Evolutionary conservation across 768 basidiomycete species (phyloP), one percentile per base, ranked within the genome.

Genomic region (Suillus decipiens): DNA sequence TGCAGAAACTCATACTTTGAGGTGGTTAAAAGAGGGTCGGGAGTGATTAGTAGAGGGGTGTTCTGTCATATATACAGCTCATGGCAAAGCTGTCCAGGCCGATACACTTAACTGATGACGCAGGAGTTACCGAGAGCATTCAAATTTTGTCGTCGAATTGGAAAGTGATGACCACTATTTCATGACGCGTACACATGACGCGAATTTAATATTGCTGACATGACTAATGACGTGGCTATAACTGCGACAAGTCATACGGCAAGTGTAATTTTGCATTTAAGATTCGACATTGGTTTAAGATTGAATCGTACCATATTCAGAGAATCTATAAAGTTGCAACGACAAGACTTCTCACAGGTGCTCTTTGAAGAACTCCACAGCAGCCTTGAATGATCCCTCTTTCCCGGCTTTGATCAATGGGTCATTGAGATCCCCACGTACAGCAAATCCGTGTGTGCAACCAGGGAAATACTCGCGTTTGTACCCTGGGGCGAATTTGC

Each of bases 311-410:
- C 48, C 48, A 50, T 31, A 31, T 4, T n/a, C 28, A 31, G 15
- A 50, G 48, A 28, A 15, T 17, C 48, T 0, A 50, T 50, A 17
- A 10, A 4, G 9, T 10, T 17, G 28, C 24, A 48, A 48, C 15
- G 15, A 50, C 28, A 28, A 28, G 5, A 33, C 50, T 6, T 19
- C 50, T 61, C 63, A 76, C 33, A 75, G 53, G 39, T 71, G 66
- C 66, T 80, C 74, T 62, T 72, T 69, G 74, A 88, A 81, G 79
- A 81, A 88, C 64, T 85, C 79, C 43, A 89, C 82, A 19, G 81
- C 72, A 34, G 81, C 76, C 73, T 82, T 82, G 78, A 89, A 88
- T 0, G 86, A 77, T 37, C 86, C 86, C 70, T 88, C 88, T 72
- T 86, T 87, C 12, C 81, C 87, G n/a, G 81, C 84, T 71, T 85